Conservation (phyloP, 78 protist genomes). For the Guillardia theta region DNA sequence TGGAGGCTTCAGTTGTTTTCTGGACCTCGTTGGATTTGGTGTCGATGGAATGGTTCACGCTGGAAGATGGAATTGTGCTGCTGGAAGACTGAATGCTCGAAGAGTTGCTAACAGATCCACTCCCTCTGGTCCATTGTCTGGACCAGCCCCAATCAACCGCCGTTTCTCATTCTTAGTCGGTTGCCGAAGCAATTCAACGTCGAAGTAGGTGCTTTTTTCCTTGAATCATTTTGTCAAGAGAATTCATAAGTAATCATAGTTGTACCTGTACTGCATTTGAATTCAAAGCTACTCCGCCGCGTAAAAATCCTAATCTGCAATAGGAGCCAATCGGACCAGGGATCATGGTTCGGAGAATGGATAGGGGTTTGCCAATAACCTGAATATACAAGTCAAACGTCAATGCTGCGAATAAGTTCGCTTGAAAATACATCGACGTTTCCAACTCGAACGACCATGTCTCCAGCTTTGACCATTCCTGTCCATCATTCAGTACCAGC, state of each 20-base stretch:
- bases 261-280: neutral
- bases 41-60: no score
- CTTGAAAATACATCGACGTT: neutral
- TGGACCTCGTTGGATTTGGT: no score
- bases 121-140: no score
- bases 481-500: no score
- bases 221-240: neutral
- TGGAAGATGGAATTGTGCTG: no score
- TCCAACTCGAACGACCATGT: constrained; percentile 8
- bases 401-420: no score
- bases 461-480: constrained; percentile 3
- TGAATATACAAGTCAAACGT: no score
- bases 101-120: no score
- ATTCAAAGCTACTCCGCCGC: neutral
- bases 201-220: constrained; percentile 7
- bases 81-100: no score
- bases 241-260: neutral
- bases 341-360: constrained; percentile 7
- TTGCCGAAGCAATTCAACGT: neutral
- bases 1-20: no score
- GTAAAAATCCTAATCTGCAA: neutral
- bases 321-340: constrained; percentile 25
- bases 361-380: constrained; percentile 11
- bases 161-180: constrained; percentile 11
- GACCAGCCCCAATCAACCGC: neutral